Conservation (phyloP, 257 asterid genomes). For the Plectranthus barbatus region DNA sequence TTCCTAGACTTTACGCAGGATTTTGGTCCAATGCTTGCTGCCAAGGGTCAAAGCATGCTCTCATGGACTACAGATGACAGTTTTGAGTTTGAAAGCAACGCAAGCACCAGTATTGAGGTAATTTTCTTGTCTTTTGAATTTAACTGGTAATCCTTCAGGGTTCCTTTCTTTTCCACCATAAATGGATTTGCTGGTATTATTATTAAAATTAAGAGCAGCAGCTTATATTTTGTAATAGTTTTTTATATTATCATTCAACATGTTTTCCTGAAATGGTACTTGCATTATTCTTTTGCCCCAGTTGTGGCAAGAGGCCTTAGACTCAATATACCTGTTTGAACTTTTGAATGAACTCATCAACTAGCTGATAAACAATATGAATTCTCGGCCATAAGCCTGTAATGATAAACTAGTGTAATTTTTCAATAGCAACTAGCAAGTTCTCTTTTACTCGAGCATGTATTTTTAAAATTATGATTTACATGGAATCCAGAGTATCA, state of each 20-base stretch:
- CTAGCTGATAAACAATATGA: too few relatives aligned
- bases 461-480: too few relatives aligned
- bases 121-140: not conserved
- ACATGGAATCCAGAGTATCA: too few relatives aligned
- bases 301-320: too few relatives aligned
- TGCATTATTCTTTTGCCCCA: too few relatives aligned
- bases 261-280: not conserved
- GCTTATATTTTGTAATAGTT: not conserved
- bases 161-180: not conserved
- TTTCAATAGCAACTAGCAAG: too few relatives aligned
- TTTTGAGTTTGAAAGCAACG: conserved; percentile 57
- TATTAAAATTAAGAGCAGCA: not conserved
- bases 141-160: not conserved
- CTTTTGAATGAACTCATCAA: too few relatives aligned
- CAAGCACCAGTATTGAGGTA: conserved; percentile 55
- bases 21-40: conserved; percentile 56
- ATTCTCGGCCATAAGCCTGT: too few relatives aligned
- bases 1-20: conserved; percentile 56
- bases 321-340: too few relatives aligned
- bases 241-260: not conserved
- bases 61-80: conserved; percentile 61
- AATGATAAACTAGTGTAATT: too few relatives aligned
- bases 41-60: conserved; percentile 58
- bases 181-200: not conserved
- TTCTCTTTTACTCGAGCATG: too few relatives aligned